Evolutionary conservation across 2,329 filamentous ascomycete genomes (phyloP).

Genomic region (Clarireedia sp.): DNA sequence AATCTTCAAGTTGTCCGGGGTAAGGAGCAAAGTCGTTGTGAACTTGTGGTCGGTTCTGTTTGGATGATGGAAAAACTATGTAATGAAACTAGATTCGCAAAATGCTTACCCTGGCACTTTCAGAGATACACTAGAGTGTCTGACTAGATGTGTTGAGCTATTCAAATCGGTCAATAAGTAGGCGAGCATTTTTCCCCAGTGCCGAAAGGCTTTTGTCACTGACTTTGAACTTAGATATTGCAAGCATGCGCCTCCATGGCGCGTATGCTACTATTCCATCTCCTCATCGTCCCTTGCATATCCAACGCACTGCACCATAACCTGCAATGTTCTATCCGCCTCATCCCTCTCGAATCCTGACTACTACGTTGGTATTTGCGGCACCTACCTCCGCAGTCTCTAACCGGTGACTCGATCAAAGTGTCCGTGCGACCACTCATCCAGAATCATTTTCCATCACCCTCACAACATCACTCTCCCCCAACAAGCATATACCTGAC

Average conservation of each 20-base stretch:
- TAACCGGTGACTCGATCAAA: neutral
- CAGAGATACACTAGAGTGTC: neutral
- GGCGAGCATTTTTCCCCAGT: neutral
- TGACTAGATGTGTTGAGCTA: neutral
- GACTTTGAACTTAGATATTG: neutral
- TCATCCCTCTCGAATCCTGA: neutral
- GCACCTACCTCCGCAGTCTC: neutral
- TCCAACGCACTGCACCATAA: neutral
- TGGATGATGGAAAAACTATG: neutral
- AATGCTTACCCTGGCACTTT: conserved; percentile 9
- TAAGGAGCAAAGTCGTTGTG: too few relatives aligned
- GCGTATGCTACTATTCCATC: neutral
- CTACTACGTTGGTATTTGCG: neutral
- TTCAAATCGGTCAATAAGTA: neutral
- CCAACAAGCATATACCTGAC: neutral
- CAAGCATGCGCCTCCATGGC: neutral
- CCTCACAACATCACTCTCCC: neutral
- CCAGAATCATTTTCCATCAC: neutral
- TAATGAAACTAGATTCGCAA: conserved; percentile 1
- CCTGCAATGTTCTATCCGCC: neutral
- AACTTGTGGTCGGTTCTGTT: neutral
- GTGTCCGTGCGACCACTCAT: neutral
- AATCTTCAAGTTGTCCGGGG: too few relatives aligned
- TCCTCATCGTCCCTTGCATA: neutral
- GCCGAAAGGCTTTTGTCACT: neutral